A percentile compares a stretch with the other conserved stretches of the same genome.
Evolutionary conservation across 2,329 filamentous ascomycete species (phyloP).

Genomic region (Pseudogymnoascus sp.): DNA sequence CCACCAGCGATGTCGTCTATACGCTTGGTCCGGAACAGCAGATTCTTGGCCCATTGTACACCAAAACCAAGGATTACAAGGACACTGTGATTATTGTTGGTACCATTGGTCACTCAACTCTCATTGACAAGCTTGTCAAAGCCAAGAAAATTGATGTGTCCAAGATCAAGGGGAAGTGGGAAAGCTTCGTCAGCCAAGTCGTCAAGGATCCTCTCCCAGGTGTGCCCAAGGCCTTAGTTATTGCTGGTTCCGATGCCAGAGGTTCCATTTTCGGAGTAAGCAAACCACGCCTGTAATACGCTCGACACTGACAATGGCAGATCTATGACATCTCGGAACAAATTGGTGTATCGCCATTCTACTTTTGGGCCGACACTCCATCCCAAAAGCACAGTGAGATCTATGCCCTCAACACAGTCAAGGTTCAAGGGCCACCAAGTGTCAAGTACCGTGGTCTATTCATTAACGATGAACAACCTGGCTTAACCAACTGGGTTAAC

Average conservation of each 20-base stretch:
- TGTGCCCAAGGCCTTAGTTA: slow-evolving; percentile 52
- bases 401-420: slow-evolving; percentile 39
- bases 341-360: slow-evolving; percentile 56
- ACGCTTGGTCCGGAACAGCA: slow-evolving; percentile 34
- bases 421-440: slow-evolving; percentile 42
- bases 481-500: slow-evolving; percentile 55
- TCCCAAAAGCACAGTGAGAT: slow-evolving; percentile 37
- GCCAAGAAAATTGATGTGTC: slow-evolving; percentile 50
- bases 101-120: slow-evolving; percentile 55
- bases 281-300: neutral
- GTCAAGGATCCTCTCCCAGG: slow-evolving; percentile 50
- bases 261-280: slow-evolving; percentile 59
- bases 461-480: slow-evolving; percentile 54
- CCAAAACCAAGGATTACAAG: slow-evolving; percentile 30
- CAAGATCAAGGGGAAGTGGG: slow-evolving; percentile 56
- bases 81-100: slow-evolving; percentile 54
- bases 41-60: slow-evolving; percentile 40
- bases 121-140: slow-evolving; percentile 52
- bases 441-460: slow-evolving; percentile 54
- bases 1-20: slow-evolving; percentile 25
- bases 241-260: slow-evolving; percentile 59
- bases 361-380: slow-evolving; percentile 50
- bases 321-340: neutral
- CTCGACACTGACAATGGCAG: neutral
- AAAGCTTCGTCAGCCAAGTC: slow-evolving; percentile 56